These are phyloP conservation scores for Magnolia sinica DNA, from an alignment of 164 flowering plant genomes.

Conservation along the genomic window DNA sequence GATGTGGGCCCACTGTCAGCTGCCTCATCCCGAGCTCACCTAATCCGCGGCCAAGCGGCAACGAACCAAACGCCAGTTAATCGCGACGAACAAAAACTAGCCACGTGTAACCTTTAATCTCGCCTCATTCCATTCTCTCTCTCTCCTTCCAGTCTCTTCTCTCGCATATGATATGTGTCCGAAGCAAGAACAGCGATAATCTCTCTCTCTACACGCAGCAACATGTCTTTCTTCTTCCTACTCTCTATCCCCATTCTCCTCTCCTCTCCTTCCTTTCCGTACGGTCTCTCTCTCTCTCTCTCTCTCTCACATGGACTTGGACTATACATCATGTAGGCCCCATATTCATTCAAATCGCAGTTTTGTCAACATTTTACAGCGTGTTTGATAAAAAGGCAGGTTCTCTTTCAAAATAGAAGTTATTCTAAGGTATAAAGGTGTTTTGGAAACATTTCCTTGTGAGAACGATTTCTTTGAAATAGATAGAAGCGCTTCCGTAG, in stretches of 20 bases:
- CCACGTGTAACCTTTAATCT: conserved; percentile 2
- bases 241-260: conserved; percentile 16
- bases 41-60: not conserved
- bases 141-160: too few relatives aligned
- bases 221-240: conserved; percentile 22
- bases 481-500: too few relatives aligned
- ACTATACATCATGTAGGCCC: too few relatives aligned
- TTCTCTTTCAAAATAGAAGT: too few relatives aligned
- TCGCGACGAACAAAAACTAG: not conserved
- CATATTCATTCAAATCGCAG: too few relatives aligned
- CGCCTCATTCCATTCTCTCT: not conserved
- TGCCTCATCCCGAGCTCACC: too few relatives aligned
- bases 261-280: conserved; percentile 13
- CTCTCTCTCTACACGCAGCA: not conserved
- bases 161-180: not conserved
- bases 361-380: too few relatives aligned
- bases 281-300: conserved; percentile 18
- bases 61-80: not conserved
- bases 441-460: too few relatives aligned
- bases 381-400: too few relatives aligned
- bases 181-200: not conserved
- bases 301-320: too few relatives aligned
- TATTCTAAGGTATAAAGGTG: too few relatives aligned
- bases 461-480: too few relatives aligned
- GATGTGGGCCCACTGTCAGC: not conserved